Percentiles rank a stretch among this genome's conserved stretches.
phyloP scores from a whole-genome alignment of 129 eudicot genomes.

The Calendula officinalis region DNA sequence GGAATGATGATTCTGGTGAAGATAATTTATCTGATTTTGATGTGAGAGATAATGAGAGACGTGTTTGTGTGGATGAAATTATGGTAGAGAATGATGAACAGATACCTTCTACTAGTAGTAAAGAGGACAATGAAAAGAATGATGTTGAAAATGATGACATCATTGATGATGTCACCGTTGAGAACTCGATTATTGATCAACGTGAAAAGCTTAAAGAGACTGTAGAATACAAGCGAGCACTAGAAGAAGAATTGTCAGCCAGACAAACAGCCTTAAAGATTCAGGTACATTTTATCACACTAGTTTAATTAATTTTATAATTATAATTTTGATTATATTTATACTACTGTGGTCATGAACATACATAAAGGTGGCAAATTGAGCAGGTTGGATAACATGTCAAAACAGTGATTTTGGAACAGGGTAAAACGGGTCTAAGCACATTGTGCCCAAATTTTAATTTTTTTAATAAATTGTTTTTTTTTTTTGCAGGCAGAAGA shows the following conservation, averaged over 20 bases:
- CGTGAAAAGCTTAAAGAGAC: constrained; percentile 91
- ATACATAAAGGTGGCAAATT: not conserved
- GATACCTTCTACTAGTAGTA: constrained; percentile 13
- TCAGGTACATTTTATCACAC: constrained; percentile 50
- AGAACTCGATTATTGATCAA: constrained; percentile 38
- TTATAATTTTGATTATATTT: not conserved
- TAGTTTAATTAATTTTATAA: not conserved
- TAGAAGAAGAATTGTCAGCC: constrained; percentile 73
- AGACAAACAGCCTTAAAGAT: constrained; percentile 55
- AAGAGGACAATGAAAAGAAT: constrained; percentile 22
- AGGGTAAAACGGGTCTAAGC: not conserved
- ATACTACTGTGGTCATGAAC: not conserved
- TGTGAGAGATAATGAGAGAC: not conserved
- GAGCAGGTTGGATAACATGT: constrained; percentile 7
- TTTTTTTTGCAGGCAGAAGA: constrained; percentile 68
- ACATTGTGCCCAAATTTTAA: too few relatives aligned
- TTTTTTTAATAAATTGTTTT: not conserved
- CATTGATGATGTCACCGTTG: constrained; percentile 21
- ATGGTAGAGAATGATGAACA: constrained; percentile 4
- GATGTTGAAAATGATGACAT: constrained; percentile 19
- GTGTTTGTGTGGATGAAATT: not conserved
- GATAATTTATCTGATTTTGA: constrained; percentile 20
- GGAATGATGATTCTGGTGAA: constrained; percentile 3
- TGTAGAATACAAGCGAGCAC: constrained; percentile 72
- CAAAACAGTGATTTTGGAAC: not conserved